These are phyloP conservation scores for Dendrobium nobile DNA, from an alignment of 106 monocot genomes.

Conservation along the genomic window DNA sequence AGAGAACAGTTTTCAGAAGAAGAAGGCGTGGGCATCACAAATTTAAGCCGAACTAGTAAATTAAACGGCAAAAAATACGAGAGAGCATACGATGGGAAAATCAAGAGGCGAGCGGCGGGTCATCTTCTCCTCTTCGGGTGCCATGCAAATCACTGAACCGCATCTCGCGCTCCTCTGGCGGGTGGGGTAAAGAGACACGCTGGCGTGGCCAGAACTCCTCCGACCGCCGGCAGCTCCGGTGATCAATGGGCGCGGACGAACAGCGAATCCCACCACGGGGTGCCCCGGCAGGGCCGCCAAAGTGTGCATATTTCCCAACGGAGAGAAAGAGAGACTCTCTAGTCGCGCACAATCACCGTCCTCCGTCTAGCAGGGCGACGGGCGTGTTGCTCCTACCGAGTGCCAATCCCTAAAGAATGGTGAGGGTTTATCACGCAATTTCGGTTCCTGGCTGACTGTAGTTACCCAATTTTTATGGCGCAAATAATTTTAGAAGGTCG, in stretches of 20 bases:
- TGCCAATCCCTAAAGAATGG: no score
- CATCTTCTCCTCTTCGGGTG: conserved; percentile 90
- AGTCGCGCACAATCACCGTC: not conserved
- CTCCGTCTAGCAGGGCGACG: not conserved
- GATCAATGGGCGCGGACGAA: not conserved
- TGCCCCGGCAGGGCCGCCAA: not conserved
- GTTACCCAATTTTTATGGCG: no score
- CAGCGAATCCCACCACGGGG: conserved; percentile 1
- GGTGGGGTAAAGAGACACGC: not conserved
- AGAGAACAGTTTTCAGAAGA: not conserved
- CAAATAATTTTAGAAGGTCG: no score
- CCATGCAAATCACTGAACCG: conserved; percentile 49
- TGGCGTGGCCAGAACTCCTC: not conserved
- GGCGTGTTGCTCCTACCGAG: no score
- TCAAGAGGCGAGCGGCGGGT: conserved; percentile 84
- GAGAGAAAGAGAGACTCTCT: not conserved
- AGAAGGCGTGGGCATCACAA: not conserved
- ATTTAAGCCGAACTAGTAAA: not conserved
- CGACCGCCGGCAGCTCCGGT: not conserved
- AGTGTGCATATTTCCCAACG: not conserved
- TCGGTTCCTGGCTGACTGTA: no score
- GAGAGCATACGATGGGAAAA: conserved; percentile 59
- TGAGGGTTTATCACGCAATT: no score
- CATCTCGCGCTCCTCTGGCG: conserved; percentile 6
- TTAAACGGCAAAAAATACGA: not conserved